These are phyloP conservation scores for Auricularia sp. DNA, from an alignment of 768 basidiomycete species.

Conservation along the genomic window DNA sequence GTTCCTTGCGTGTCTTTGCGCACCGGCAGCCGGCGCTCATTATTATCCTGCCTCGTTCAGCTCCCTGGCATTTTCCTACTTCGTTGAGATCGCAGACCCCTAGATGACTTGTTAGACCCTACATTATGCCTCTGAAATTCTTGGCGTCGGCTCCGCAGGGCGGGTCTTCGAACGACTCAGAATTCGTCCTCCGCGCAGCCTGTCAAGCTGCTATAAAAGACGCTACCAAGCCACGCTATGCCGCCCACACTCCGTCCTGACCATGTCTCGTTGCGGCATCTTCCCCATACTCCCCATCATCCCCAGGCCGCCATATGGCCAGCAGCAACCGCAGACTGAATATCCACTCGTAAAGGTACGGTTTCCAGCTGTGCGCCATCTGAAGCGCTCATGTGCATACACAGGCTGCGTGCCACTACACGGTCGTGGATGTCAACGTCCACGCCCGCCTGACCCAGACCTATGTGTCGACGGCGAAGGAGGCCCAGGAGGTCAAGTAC, in stretches of 20 bases:
- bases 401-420: neutral
- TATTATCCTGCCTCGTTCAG: too few species aligned
- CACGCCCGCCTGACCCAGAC: constrained; percentile 7
- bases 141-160: too few species aligned
- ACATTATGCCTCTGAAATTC: neutral
- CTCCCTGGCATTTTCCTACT: too few species aligned
- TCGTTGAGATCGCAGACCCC: too few species aligned
- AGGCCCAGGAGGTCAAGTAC: constrained; percentile 26
- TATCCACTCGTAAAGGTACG: constrained; percentile 1
- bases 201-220: too few species aligned
- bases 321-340: neutral
- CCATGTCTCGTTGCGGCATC: neutral
- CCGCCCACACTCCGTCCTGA: too few species aligned
- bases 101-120: too few species aligned
- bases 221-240: too few species aligned
- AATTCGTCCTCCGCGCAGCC: too few species aligned
- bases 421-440: neutral
- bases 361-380: neutral
- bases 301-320: neutral
- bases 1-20: too few species aligned
- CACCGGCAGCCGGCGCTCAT: too few species aligned
- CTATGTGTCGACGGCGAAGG: constrained; percentile 6
- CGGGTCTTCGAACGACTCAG: too few species aligned
- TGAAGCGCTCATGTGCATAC: neutral
- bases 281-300: neutral